Percentiles rank a stretch among this genome's conserved stretches.
Evolutionary conservation across 257 asterid species (phyloP).

Genomic region (Linderniella brevidens): DNA sequence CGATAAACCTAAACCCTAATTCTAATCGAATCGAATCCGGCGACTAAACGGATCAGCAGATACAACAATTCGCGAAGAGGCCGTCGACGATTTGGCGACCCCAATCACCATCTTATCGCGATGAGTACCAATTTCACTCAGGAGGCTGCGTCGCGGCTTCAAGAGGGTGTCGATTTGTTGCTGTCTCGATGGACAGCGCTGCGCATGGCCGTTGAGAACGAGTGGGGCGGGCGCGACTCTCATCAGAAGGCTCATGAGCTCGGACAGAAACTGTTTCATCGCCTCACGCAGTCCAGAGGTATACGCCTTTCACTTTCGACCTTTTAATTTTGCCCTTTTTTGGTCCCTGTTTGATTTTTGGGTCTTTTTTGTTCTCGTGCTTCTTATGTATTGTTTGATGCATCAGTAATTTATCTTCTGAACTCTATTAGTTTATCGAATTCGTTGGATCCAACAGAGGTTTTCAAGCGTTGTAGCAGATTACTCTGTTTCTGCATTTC

Average conservation of each 20-base stretch:
- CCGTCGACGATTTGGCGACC: too few species aligned
- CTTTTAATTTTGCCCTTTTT: neutral
- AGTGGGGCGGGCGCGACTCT: constrained; percentile 66
- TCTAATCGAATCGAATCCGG: too few species aligned
- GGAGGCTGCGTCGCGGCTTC: constrained; percentile 41
- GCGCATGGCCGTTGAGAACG: constrained; percentile 48
- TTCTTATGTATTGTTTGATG: neutral
- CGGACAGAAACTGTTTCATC: constrained; percentile 16
- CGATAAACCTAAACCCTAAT: too few species aligned
- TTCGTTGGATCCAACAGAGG: neutral
- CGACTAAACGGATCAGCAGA: too few species aligned
- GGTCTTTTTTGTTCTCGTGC: too few species aligned
- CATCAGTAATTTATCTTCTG: too few species aligned
- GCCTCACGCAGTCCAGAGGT: constrained; percentile 47
- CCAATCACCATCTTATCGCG: too few species aligned
- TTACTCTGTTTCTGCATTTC: too few species aligned
- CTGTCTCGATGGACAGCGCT: constrained; percentile 62
- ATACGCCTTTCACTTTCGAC: neutral
- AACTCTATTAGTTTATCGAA: neutral
- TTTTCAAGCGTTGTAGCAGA: neutral
- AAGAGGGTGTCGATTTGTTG: constrained; percentile 34
- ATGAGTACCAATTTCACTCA: constrained; percentile 26
- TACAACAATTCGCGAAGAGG: too few species aligned
- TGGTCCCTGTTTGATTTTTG: neutral
- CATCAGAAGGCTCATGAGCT: constrained; percentile 32